Evolutionary conservation across 163 green algal species (phyloP).

Genomic region (Scenedesmus sp.): DNA sequence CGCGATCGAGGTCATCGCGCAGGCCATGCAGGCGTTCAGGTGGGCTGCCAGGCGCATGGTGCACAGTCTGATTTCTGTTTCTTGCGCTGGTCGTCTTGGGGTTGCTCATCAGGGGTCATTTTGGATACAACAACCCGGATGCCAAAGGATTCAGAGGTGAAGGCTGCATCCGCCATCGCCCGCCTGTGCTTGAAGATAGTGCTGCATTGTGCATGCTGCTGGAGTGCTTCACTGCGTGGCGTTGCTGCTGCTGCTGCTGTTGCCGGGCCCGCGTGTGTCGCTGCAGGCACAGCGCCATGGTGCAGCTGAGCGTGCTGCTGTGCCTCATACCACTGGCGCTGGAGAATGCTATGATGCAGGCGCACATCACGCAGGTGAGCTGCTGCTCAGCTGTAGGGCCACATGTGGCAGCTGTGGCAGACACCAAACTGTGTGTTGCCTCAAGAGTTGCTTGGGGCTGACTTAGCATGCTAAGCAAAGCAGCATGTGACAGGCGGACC

Average conservation of each 20-base stretch:
- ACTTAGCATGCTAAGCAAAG: not conserved
- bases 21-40: constrained; percentile 60
- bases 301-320: constrained; percentile 79
- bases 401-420: not conserved
- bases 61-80: no score
- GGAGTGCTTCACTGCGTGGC: not conserved
- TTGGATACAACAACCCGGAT: not conserved
- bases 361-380: constrained; percentile 51
- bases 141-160: no score
- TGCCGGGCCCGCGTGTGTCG: not conserved
- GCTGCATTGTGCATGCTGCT: not conserved
- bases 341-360: constrained; percentile 77
- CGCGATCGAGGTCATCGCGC: constrained; percentile 62
- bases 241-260: not conserved
- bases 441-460: not conserved
- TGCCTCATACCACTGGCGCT: constrained; percentile 75
- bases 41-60: not conserved
- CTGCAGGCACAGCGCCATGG: constrained; percentile 64
- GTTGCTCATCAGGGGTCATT: no score
- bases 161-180: not conserved
- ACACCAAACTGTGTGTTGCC: not conserved
- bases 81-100: not conserved
- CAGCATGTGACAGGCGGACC: not conserved
- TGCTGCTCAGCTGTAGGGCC: not conserved
- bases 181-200: no score